These are phyloP conservation scores for Leishmania major DNA, from an alignment of 208 protist genomes.

Conservation along the genomic window DNA sequence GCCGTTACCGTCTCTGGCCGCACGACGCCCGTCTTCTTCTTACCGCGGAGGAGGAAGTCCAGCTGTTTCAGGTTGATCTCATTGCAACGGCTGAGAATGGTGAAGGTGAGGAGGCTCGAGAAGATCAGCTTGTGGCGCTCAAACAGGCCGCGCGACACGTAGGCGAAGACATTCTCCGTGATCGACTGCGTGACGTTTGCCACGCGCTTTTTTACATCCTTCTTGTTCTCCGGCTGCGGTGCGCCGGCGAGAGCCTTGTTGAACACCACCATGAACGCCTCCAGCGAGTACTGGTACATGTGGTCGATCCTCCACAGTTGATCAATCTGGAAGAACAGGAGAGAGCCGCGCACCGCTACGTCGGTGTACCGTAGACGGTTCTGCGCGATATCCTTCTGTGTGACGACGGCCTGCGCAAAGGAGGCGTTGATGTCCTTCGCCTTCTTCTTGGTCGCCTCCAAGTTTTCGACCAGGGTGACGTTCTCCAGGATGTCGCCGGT, in stretches of 20 bases:
- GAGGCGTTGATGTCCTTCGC: conserved; percentile 96
- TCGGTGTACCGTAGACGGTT: conserved; percentile 95
- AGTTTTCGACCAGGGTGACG: conserved; percentile 95
- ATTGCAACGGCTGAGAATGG: conserved; percentile 83
- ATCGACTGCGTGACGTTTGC: conserved; percentile 93
- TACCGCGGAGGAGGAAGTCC: conserved; percentile 94
- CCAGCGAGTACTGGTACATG: conserved; percentile 99
- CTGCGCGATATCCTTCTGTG: conserved; percentile 95
- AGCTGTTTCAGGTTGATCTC: conserved; percentile 93
- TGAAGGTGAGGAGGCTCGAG: conserved; percentile 94
- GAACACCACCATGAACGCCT: conserved; percentile 98
- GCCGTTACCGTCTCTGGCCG: conserved; percentile 90
- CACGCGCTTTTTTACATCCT: conserved; percentile 94
- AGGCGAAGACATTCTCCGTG: conserved; percentile 94
- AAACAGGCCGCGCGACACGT: conserved; percentile 98
- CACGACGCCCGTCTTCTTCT: conserved; percentile 87
- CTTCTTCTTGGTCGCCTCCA: conserved; percentile 97
- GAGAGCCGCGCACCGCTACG: conserved; percentile 94
- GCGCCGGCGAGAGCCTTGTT: conserved; percentile 95
- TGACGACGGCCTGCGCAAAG: conserved; percentile 92
- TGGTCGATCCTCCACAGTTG: conserved; percentile 97
- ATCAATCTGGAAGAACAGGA: conserved; percentile 98
- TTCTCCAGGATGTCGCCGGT: conserved; percentile 97
- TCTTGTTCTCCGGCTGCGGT: conserved; percentile 87
- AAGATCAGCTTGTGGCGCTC: conserved; percentile 99